Percentiles rank a stretch among this genome's conserved stretches.
Evolutionary conservation across 2,329 filamentous ascomycete genomes (phyloP).

Genomic region (Diaporthe capsici): DNA sequence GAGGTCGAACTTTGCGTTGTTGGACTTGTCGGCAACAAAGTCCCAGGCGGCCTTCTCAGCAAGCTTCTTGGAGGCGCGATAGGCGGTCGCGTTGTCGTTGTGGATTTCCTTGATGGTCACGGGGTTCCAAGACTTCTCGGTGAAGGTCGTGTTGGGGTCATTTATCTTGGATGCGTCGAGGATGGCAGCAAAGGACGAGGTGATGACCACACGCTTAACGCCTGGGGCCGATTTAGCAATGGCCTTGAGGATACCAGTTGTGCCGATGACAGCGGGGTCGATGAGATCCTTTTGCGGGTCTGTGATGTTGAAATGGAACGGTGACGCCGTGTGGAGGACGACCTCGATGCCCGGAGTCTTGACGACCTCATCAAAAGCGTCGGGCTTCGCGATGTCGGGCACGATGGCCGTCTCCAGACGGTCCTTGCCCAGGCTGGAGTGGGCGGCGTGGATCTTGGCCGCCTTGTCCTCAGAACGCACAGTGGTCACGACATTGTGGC

Average conservation of each 20-base stretch:
- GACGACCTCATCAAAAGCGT: constrained; percentile 79
- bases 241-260: constrained; percentile 79
- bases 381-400: constrained; percentile 80
- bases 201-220: constrained; percentile 80
- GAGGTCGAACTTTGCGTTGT: constrained; percentile 63
- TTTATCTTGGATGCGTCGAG: constrained; percentile 54
- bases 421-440: constrained; percentile 57
- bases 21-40: constrained; percentile 55
- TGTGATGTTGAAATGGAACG: constrained; percentile 68
- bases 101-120: constrained; percentile 61
- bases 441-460: constrained; percentile 62
- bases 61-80: constrained; percentile 68
- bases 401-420: constrained; percentile 73
- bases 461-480: constrained; percentile 70
- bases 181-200: constrained; percentile 69
- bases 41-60: constrained; percentile 68
- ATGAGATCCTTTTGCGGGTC: constrained; percentile 68
- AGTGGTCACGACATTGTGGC: constrained; percentile 68
- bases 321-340: constrained; percentile 73
- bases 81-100: constrained; percentile 58
- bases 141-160: constrained; percentile 58
- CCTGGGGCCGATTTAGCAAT: constrained; percentile 69
- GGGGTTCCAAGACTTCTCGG: constrained; percentile 68
- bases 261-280: constrained; percentile 70
- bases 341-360: constrained; percentile 65